Base-by-base conservation (phyloP, 1,284 basidiomycete species). In the Earliella scabrosa region DNA sequence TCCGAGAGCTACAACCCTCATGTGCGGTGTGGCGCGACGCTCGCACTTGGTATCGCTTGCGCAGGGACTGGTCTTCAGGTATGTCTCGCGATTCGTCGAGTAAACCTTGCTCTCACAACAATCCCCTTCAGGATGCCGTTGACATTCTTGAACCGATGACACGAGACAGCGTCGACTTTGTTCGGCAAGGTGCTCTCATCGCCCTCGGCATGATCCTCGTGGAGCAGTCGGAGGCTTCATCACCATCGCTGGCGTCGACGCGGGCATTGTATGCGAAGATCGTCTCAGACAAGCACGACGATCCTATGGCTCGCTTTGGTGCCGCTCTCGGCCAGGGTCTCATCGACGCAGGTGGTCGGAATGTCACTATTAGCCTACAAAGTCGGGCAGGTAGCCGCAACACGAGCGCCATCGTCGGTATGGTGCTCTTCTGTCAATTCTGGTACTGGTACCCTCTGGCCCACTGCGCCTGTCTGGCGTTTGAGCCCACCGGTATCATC, bases 371-470 rank as follows among this genome's bases (percentile, higher is more conserved):
- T 67, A 94, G 88, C 66, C 77, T 98, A 52, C 90, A 95, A 70
- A 97, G 93, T 67, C 86, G 92, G 59, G 93, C 93, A 5, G 96
- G 96, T 5, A 95, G 90, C 61, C 83, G 82, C 63, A 95, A 97
- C 72, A 95, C 94, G 65, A 92, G 85, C 54, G 93, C 95, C 3
- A 93, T 98, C 59, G 93, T 98, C 36, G 96, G 96, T 26, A 95
- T 98, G 92, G 87, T 90, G 16, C 75, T 98, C 68, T 98, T 98
- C 77, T 93, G 91, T 67, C 96, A 98, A 72, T 98, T 98, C 76
- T 98, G 96, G 96, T 98, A 98, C 72, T 98, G 96, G 96, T 98
- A 95, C 75, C 96, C 96, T 32, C 78, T 98, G 26, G 94, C 95
- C n/a, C 95, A 97, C 68, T 95, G 92, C 65, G 89, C 93, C 16